A percentile compares a stretch with the other conserved stretches of the same genome.
Evolutionary conservation across 106 monocot species (phyloP).

Genomic region (Allium sativum): DNA sequence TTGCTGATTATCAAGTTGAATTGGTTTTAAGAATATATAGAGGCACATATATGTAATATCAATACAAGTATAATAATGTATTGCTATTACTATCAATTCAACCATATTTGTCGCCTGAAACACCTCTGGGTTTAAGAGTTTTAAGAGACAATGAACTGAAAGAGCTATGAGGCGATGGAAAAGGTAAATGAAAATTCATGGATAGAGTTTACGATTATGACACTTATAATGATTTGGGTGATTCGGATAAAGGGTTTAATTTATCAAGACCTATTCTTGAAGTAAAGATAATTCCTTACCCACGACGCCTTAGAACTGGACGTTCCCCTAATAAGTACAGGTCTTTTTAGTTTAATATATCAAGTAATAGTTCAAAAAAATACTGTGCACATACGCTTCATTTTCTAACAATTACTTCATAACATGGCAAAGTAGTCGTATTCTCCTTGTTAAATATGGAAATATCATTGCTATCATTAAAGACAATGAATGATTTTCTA

Average conservation of each 20-base stretch:
- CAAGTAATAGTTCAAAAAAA: too few relatives aligned
- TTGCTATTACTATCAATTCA: conserved; percentile 1
- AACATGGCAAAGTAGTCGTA: conserved; percentile 1
- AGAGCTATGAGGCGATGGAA: conserved; percentile 59
- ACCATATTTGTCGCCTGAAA: conserved; percentile 79
- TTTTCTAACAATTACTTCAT: not conserved
- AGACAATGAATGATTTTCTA: not conserved
- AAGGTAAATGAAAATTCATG: conserved; percentile 38
- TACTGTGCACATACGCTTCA: not conserved
- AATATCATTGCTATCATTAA: too few relatives aligned
- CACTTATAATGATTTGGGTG: conserved; percentile 60
- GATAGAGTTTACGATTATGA: conserved; percentile 70
- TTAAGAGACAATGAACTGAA: conserved; percentile 60
- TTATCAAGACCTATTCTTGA: conserved; percentile 39
- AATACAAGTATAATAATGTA: not conserved
- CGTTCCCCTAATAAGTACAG: conserved; percentile 27
- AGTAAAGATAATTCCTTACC: conserved; percentile 48
- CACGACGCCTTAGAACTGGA: conserved; percentile 56
- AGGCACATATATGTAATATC: not conserved
- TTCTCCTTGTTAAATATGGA: not conserved
- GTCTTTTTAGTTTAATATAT: conserved; percentile 7
- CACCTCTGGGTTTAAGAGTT: conserved; percentile 57
- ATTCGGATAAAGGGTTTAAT: conserved; percentile 47
- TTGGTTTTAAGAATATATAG: too few relatives aligned
- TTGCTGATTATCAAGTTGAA: too few relatives aligned